These are phyloP conservation scores for Ogataea corticis DNA, from an alignment of 805 yeast genomes.

Conservation along the genomic window DNA sequence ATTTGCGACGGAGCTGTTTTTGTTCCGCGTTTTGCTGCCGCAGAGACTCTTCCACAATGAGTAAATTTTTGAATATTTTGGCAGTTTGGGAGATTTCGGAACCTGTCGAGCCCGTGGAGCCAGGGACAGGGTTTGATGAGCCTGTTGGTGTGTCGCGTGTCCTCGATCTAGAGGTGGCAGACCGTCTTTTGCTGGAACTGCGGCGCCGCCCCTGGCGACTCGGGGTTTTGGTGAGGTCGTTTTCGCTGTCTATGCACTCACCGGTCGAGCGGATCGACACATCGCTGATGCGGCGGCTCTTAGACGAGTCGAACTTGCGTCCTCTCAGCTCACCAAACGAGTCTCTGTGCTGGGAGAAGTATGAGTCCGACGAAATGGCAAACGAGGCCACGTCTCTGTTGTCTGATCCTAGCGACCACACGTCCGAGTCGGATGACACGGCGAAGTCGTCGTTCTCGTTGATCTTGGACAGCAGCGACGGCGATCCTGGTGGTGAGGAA, in stretches of 20 bases:
- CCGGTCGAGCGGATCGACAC: constrained; percentile 25
- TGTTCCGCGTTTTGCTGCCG: constrained; percentile 80
- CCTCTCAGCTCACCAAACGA: constrained; percentile 27
- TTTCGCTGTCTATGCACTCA: constrained; percentile 25
- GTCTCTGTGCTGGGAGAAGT: constrained; percentile 34
- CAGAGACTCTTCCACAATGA: constrained; percentile 82
- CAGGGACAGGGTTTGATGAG: constrained; percentile 4
- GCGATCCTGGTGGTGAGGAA: constrained; percentile 32
- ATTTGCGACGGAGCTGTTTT: constrained; percentile 60
- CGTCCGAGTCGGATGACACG: constrained; percentile 32
- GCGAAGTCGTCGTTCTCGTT: constrained; percentile 35
- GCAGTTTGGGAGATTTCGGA: constrained; percentile 43
- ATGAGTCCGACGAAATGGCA: constrained; percentile 35
- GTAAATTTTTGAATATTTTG: constrained; percentile 75
- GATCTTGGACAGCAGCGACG: constrained; percentile 27
- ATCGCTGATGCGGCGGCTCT: constrained; percentile 29
- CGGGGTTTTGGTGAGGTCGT: constrained; percentile 24
- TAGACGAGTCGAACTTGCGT: constrained; percentile 17
- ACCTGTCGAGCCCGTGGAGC: constrained; percentile 7
- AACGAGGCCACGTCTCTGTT: constrained; percentile 16
- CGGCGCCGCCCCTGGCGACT: constrained; percentile 15
- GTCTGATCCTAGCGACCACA: constrained; percentile 30
- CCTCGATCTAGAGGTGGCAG: constrained; percentile 18
- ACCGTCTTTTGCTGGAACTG: constrained; percentile 18
- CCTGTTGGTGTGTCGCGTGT: constrained; percentile 14